phyloP scores from a whole-genome alignment of 371 early-diverging fungal genomes.

The Apophysomyces ossiformis region DNA sequence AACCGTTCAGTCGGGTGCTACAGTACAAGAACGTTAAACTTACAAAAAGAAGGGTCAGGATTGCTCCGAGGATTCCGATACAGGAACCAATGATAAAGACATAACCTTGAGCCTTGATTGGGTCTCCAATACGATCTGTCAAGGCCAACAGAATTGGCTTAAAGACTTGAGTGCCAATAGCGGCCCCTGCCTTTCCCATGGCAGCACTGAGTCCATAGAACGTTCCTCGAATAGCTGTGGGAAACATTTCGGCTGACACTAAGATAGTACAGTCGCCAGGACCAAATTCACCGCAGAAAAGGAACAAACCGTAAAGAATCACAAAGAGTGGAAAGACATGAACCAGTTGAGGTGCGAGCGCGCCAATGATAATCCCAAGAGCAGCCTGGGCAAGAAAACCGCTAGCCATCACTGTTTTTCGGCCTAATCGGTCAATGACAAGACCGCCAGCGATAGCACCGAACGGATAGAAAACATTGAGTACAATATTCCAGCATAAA shows the following conservation, averaged over 20 bases:
- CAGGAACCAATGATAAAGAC: constrained; percentile 58
- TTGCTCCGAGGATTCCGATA: constrained; percentile 52
- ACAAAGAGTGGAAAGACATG: constrained; percentile 56
- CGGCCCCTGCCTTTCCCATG: constrained; percentile 59
- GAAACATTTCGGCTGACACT: constrained; percentile 58
- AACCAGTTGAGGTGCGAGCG: constrained; percentile 43
- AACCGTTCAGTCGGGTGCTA: neutral
- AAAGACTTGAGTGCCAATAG: constrained; percentile 57
- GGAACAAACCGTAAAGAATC: constrained; percentile 60
- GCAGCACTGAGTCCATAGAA: constrained; percentile 62
- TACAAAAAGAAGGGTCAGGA: constrained; percentile 47
- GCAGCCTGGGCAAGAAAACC: constrained; percentile 57
- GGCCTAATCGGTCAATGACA: constrained; percentile 54
- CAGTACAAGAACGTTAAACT: neutral
- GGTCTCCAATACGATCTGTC: constrained; percentile 35
- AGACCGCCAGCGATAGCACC: constrained; percentile 57
- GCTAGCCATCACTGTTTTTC: constrained; percentile 54
- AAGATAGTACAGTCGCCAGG: constrained; percentile 60
- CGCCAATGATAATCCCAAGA: constrained; percentile 57
- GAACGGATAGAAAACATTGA: constrained; percentile 57
- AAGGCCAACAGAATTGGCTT: constrained; percentile 49
- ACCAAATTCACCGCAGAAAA: constrained; percentile 62
- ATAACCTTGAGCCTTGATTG: constrained; percentile 42
- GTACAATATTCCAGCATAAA: constrained; percentile 54
- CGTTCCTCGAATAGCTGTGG: constrained; percentile 65